Conservation (phyloP, 495 filamentous ascomycete genomes). For the Cercophora samala region DNA sequence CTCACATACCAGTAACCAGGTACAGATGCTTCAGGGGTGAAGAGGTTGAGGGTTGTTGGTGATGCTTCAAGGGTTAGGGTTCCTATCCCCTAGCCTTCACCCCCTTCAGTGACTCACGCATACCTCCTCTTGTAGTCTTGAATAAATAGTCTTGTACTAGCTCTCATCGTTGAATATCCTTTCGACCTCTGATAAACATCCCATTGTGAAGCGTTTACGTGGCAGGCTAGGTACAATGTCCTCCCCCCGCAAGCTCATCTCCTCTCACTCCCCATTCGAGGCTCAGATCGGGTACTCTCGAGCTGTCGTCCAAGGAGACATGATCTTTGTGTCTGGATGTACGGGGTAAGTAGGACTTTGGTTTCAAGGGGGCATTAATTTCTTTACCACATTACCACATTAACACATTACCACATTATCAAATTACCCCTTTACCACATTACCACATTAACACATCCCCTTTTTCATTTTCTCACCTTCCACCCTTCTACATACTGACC, state of each 20-base stretch:
- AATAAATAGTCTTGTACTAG: neutral
- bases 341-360: constrained; percentile 31
- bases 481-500: neutral
- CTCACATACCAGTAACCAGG: too few relatives aligned
- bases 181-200: neutral
- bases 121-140: neutral
- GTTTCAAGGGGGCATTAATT: neutral
- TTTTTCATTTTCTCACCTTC: neutral
- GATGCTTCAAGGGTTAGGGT: neutral
- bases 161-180: neutral
- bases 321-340: constrained; percentile 41
- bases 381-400: neutral
- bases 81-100: neutral
- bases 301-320: constrained; percentile 38
- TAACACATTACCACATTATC: neutral
- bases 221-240: neutral
- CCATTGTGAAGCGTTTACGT: neutral
- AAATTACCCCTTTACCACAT: neutral
- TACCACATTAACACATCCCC: neutral
- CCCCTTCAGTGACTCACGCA: neutral
- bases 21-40: too few relatives aligned
- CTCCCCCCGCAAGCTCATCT: constrained; percentile 32
- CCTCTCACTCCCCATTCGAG: constrained; percentile 41
- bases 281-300: constrained; percentile 43
- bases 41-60: neutral